Percentiles rank a stretch among this genome's conserved stretches.
phyloP scores from a whole-genome alignment of 495 filamentous ascomycete genomes.

The Hypoxylon crocopeplum region DNA sequence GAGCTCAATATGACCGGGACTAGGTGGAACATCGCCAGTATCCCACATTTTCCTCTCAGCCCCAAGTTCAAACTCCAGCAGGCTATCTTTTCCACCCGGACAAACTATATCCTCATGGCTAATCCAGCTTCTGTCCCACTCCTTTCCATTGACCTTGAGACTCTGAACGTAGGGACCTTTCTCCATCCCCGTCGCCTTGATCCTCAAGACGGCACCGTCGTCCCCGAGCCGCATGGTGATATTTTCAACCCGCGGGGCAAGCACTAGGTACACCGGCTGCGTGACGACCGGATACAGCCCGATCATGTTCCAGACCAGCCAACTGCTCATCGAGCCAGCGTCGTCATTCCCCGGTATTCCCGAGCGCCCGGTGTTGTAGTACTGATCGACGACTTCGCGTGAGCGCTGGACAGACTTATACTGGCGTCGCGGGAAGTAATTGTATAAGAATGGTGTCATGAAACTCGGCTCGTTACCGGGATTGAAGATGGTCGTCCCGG shows the following conservation, averaged over 20 bases:
- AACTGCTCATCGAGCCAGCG: constrained; percentile 70
- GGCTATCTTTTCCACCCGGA: constrained; percentile 54
- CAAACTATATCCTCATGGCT: constrained; percentile 67
- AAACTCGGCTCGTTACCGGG: constrained; percentile 72
- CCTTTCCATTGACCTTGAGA: constrained; percentile 53
- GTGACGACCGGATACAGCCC: constrained; percentile 69
- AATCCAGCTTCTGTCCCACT: constrained; percentile 64
- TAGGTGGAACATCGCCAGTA: constrained; percentile 62
- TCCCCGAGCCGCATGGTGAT: constrained; percentile 62
- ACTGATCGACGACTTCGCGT: constrained; percentile 58
- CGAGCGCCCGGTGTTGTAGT: constrained; percentile 55
- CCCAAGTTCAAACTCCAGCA: constrained; percentile 65
- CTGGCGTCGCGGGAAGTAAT: constrained; percentile 64
- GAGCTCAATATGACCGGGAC: constrained; percentile 37
- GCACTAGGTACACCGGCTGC: constrained; percentile 66
- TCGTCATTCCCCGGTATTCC: constrained; percentile 71
- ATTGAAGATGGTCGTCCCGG: constrained; percentile 57
- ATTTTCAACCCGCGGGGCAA: constrained; percentile 63
- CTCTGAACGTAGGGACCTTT: constrained; percentile 59
- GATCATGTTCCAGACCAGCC: constrained; percentile 70
- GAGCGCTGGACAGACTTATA: constrained; percentile 63
- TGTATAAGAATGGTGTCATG: constrained; percentile 71
- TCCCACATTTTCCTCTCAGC: constrained; percentile 58
- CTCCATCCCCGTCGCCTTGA: constrained; percentile 48
- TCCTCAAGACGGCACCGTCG: constrained; percentile 56